Conservation (phyloP, 2,329 filamentous ascomycete genomes). For the Chaetomium strumarium region DNA sequence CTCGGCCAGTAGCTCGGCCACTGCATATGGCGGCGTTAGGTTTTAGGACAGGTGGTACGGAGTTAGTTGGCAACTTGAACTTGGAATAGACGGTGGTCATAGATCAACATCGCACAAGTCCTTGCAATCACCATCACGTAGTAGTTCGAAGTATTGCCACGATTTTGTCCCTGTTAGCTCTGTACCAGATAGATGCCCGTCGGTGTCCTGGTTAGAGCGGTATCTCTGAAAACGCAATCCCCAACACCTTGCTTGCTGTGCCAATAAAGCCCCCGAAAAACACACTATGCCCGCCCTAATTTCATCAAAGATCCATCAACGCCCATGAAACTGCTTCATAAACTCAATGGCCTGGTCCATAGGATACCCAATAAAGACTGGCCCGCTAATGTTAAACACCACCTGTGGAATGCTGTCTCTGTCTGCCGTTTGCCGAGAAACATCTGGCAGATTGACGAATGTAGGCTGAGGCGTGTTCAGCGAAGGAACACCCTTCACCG, state of each 20-base stretch:
- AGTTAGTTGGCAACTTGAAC: neutral
- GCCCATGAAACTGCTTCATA: constrained; percentile 54
- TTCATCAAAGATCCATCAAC: constrained; percentile 5
- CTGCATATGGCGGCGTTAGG: constrained; percentile 11
- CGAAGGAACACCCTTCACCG: constrained; percentile 27
- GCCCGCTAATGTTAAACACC: constrained; percentile 70
- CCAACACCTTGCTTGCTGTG: constrained; percentile 16
- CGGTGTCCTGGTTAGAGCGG: neutral
- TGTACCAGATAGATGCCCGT: neutral
- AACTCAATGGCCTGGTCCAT: constrained; percentile 75
- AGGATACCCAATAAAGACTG: constrained; percentile 88
- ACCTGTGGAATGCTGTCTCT: constrained; percentile 53
- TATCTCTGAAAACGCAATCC: neutral
- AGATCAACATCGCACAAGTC: neutral
- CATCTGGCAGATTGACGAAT: constrained; percentile 44
- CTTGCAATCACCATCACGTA: neutral
- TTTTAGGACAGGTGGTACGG: neutral
- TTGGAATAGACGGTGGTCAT: neutral
- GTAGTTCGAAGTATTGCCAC: neutral
- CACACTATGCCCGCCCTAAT: neutral
- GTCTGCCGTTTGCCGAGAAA: constrained; percentile 16
- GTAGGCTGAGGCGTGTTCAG: constrained; percentile 37
- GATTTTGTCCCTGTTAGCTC: neutral
- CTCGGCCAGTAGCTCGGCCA: neutral
- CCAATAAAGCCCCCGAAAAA: neutral